Evolutionary conservation across 257 asterid genomes (phyloP), one percentile per base, ranked within the genome.

Genomic region (Catharanthus roseus): DNA sequence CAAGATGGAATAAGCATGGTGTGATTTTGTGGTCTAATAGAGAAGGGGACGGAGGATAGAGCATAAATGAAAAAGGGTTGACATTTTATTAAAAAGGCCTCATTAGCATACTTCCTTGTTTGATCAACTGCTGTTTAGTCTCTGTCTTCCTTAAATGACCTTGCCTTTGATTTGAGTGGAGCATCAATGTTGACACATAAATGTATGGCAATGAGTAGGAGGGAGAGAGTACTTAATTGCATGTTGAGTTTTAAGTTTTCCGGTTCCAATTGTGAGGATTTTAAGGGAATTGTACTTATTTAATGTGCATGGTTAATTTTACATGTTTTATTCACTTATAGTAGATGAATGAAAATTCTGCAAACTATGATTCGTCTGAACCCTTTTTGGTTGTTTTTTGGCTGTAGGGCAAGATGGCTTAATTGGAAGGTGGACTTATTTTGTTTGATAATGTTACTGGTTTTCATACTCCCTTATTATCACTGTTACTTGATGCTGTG

Each of bases 391-490:
- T 72, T 73, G 75, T 68, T 61, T 78, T 62, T 74, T 54, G 34
- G 28, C 44, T 84, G 86, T 77, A 93, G 98, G 97, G 96, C 97
- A 5, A 91, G 99, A 81, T 91, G 99, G 99, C 75, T 88, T 81
- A 95, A 91, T 74, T 95, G 99, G 99, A 95, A 91, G 96, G 85
- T 91, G 87, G 99, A 95, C 82, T 84, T 95, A 81, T 89, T 89
- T 84, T 91, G 96, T 82, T 82, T 95, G 79, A 95, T 95, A 73
- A 64, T 87, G 88, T 80, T 95, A 70, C 89, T 95, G 64, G 97
- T 95, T 75, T 95, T 95, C 87, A 83, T 95, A 96, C 80, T 95
- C 72, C 97, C 99, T 10, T 95, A 95, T 81, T 95, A 95, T 79
- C 99, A 95, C 78, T 95, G 99, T 77, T 91, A 86, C 81, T 79